These are phyloP conservation scores for Pleurotus ostreatus DNA, from an alignment of 768 basidiomycete species.

Conservation along the genomic window DNA sequence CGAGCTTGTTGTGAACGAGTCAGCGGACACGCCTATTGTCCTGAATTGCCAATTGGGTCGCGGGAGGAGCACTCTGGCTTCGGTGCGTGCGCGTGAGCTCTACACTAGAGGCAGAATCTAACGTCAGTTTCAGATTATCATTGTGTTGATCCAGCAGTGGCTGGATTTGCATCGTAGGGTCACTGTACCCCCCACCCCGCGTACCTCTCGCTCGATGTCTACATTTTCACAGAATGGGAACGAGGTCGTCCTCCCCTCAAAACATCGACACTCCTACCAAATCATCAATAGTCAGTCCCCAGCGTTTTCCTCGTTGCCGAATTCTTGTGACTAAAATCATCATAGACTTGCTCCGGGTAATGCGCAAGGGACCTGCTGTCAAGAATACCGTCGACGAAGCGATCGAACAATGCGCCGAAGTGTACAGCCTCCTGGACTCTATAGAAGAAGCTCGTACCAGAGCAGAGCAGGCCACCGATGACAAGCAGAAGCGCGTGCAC, in stretches of 20 bases:
- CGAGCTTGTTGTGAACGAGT: constrained; percentile 63
- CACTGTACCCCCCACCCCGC: constrained; percentile 34
- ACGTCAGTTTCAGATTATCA: constrained; percentile 50
- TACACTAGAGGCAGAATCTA: background rate
- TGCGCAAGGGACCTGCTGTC: constrained; percentile 81
- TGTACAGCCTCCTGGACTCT: constrained; percentile 82
- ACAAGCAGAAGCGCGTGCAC: constrained; percentile 59
- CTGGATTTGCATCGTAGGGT: constrained; percentile 42
- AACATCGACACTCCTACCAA: constrained; percentile 66
- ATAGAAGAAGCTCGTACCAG: constrained; percentile 80
- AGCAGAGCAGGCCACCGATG: constrained; percentile 76
- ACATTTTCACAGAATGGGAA: constrained; percentile 32
- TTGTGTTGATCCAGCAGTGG: constrained; percentile 86
- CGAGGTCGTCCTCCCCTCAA: constrained; percentile 26
- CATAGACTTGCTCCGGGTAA: constrained; percentile 76
- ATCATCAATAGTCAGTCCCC: constrained; percentile 77
- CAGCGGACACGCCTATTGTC: constrained; percentile 75
- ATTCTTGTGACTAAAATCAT: background rate
- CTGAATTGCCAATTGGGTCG: constrained; percentile 95
- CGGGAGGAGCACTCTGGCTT: constrained; percentile 88
- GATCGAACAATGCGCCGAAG: constrained; percentile 79
- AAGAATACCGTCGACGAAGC: constrained; percentile 85
- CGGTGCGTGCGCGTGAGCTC: constrained; percentile 40
- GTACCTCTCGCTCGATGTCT: constrained; percentile 38
- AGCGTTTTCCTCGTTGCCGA: background rate